Evolutionary conservation across 1,284 basidiomycete species (phyloP), one percentile per base, ranked within the genome.

Genomic region (Trametes hirsuta): DNA sequence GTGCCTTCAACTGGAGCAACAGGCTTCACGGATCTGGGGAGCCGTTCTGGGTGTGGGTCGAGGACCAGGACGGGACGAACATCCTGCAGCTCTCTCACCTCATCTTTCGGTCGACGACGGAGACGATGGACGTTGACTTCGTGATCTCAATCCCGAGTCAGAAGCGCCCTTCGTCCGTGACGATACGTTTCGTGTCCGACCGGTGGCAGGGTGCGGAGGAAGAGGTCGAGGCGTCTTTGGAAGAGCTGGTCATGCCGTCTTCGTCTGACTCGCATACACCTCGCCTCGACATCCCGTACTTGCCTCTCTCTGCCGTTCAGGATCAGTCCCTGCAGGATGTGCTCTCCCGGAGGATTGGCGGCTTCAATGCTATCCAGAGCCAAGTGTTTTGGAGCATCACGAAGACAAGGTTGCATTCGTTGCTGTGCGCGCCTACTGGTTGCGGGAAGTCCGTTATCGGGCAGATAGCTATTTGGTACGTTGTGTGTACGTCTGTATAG

Each of bases 31-130:
- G 91, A 0, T 79, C 78, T 3, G 78, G 81, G 0, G 94, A 99
- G 74, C 91, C 94, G 1, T 98, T 99, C 77, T 97, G 95, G 87
- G 76, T 99, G 49, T 99, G 97, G 97, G 80, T 98, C 6, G 95
- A 99, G 76, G 94, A 97, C 69, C 82, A 90, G 36, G 83, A 91
- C 46, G 91, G 88, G 9, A 69, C 84, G 18, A 83, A 85, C 41
- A 97, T 99, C 67, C 81, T 97, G n/a, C 94, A 97, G 70, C 84
- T 92, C 65, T 79, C 88, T 1, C 87, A 89, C 68, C 76, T 95
- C 35, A 71, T 88, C 24, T 83, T 97, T 65, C 86, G 90, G 40
- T 84, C 86, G 64, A 80, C 81, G n/a, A 91, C 86, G 34, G 70
- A 81, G 15, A 46, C 71, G 14, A 62, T 94, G 42, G 80, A 88